phyloP scores from a whole-genome alignment of 257 asterid genomes.

The Nicotiana obtusifolia region DNA sequence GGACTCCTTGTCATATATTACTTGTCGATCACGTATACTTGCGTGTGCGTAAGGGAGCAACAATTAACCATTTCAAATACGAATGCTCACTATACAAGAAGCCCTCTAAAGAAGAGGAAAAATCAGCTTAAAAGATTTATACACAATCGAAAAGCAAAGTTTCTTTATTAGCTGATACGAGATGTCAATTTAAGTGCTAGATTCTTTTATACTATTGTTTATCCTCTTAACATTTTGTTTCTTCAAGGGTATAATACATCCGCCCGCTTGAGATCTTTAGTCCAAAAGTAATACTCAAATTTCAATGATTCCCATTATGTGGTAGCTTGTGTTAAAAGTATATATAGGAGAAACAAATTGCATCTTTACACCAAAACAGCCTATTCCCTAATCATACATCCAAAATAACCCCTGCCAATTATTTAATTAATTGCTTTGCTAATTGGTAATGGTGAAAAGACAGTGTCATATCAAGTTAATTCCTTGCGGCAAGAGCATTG shows the following conservation, averaged over 20 bases:
- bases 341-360: neutral
- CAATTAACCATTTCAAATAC: too few relatives aligned
- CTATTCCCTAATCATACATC: neutral
- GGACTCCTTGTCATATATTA: too few relatives aligned
- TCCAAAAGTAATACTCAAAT: constrained; percentile 16
- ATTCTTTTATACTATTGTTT: neutral
- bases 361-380: neutral
- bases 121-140: neutral
- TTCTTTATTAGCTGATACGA: neutral
- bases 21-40: too few relatives aligned
- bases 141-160: neutral
- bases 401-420: neutral
- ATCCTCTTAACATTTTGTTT: neutral
- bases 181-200: neutral
- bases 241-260: neutral
- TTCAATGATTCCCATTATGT: constrained; percentile 33
- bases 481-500: neutral
- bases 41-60: too few relatives aligned
- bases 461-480: neutral
- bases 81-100: too few relatives aligned
- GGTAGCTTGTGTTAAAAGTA: constrained; percentile 6
- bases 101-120: neutral
- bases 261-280: neutral
- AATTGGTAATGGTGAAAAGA: neutral
- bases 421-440: neutral